phyloP scores from a whole-genome alignment of 1,139 yeast genomes.

The Candida glucosophila region DNA sequence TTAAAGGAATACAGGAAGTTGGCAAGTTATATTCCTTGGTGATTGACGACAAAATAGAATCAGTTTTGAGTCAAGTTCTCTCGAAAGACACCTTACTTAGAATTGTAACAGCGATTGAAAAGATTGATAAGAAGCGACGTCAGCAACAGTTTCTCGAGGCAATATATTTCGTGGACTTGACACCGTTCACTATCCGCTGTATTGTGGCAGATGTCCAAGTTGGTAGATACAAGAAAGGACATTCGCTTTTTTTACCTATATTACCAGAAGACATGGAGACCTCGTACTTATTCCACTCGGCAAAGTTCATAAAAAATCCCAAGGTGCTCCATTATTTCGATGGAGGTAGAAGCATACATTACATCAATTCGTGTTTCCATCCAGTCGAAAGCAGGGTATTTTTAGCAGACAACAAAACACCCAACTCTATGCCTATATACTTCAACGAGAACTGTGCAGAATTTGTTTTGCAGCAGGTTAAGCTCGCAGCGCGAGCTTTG shows the following conservation, averaged over 20 bases:
- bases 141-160: constrained; percentile 33
- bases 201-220: constrained; percentile 34
- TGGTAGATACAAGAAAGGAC: constrained; percentile 29
- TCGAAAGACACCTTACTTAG: constrained; percentile 31
- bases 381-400: constrained; percentile 35
- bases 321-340: constrained; percentile 23
- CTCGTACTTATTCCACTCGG: constrained; percentile 16
- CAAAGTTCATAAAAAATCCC: constrained; percentile 23
- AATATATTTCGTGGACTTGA: constrained; percentile 31
- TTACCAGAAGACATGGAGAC: constrained; percentile 16
- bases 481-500: constrained; percentile 51
- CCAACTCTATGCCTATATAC: constrained; percentile 64
- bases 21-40: constrained; percentile 31
- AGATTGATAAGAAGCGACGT: constrained; percentile 26
- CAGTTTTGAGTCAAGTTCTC: constrained; percentile 24
- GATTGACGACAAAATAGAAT: constrained; percentile 29
- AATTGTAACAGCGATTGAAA: constrained; percentile 34
- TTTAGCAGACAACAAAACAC: constrained; percentile 25
- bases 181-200: constrained; percentile 31
- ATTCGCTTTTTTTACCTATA: constrained; percentile 29
- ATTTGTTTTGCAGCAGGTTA: constrained; percentile 50
- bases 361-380: constrained; percentile 19
- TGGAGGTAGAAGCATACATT: constrained; percentile 18
- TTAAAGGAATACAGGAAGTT: constrained; percentile 24
- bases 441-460: constrained; percentile 62